Base-by-base conservation (phyloP, 768 basidiomycete genomes). In the Collybia sp. region DNA sequence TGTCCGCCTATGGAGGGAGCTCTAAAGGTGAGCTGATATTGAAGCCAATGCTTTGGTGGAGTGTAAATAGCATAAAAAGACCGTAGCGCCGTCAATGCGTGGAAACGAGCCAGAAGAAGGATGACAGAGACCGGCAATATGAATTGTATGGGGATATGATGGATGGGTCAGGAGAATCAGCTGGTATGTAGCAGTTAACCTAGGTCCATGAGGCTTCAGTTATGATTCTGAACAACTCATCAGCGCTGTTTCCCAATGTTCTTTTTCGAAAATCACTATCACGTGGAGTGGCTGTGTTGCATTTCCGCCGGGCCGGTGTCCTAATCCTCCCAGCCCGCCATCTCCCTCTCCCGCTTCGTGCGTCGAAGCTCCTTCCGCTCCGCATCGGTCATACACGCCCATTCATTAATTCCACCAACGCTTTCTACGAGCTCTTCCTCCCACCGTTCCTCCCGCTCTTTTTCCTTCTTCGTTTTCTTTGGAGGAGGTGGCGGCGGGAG, bases 381-480 rank as follows among this genome's bases (percentile, higher is more conserved):
- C 41, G 62, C 65, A 59, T 77, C 75, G 30, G 61, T 65, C 64
- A 78, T 62, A 16, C 62, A 64, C 31, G 70, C 67, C 76, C 77
- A 80, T 31, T 69, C 73, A 30, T 73, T 72, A 66, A 85, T 78
- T 13, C 86, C 88, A 10, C 86, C 85, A 2, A 85, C 68, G 36
- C 71, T 80, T 51, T 90, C 88, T 18, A 84, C 70, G 47, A 90
- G 63, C 64, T 91, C 87, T 60, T 86, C 79, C 58, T 89, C 87
- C 76, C 88, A 88, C 55, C 74, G 76, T 60, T 90, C 88, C 63
- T 90, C 88, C 56, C 77, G 64, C 56, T 82, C 77, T 17, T 85
- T 63, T 63, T 87, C 79, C 60, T 89, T 90, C 71, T 88, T 88
- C 43, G 79, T 82, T 70, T 90, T 90, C 66, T 82, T 86, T 51